A percentile compares a stretch with the other conserved stretches of the same genome.
Evolutionary conservation across 306 rosid species (phyloP).

Genomic region (Sechiopsis laciniata): DNA sequence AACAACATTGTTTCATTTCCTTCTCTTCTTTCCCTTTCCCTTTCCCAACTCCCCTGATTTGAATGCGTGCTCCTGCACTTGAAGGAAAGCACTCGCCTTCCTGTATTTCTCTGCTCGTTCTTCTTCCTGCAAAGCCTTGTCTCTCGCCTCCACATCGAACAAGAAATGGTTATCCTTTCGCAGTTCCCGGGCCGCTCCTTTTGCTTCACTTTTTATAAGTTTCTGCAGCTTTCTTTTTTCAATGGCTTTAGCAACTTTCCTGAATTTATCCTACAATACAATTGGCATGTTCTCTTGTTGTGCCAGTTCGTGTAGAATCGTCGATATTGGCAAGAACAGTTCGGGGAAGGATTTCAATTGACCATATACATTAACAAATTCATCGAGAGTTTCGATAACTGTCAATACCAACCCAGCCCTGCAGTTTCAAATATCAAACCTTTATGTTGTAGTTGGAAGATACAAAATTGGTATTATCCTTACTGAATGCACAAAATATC

Average conservation of each 20-base stretch:
- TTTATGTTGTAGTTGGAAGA: too few species aligned
- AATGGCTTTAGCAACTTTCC: conserved; percentile 48
- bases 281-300: too few species aligned
- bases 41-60: conserved; percentile 89
- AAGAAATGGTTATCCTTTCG: conserved; percentile 78
- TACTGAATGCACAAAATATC: neutral
- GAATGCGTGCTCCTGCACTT: conserved; percentile 77
- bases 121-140: conserved; percentile 46
- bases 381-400: conserved; percentile 54
- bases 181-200: conserved; percentile 78
- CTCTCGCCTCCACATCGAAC: conserved; percentile 59
- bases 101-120: conserved; percentile 65
- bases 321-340: conserved; percentile 23
- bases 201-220: conserved; percentile 53
- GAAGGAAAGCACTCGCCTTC: conserved; percentile 67
- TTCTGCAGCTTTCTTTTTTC: conserved; percentile 58
- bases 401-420: conserved; percentile 19
- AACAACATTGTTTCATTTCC: conserved; percentile 32
- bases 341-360: conserved; percentile 67
- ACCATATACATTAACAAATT: conserved; percentile 42
- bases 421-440: too few species aligned
- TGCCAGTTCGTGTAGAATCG: too few species aligned
- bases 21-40: conserved; percentile 82
- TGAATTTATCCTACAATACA: too few species aligned
- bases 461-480: neutral